Evolutionary conservation across 176 grass and related monocot genomes (phyloP).

Genomic region (Oryza punctata): DNA sequence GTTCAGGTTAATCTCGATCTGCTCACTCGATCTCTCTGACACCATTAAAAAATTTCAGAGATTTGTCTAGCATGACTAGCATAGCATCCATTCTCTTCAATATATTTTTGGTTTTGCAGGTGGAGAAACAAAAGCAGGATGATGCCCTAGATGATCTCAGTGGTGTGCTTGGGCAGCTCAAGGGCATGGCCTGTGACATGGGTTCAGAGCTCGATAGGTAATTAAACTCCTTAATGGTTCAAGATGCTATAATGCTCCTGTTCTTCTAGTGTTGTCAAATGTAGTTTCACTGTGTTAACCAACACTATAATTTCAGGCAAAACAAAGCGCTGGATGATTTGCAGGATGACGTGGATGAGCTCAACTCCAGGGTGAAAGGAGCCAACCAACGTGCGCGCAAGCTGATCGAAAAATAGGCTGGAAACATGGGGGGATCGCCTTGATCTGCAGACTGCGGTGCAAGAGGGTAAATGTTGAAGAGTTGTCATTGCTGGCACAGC

Average conservation of each 20-base stretch:
- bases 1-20: conserved; percentile 56
- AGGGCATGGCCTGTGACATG: conserved; percentile 85
- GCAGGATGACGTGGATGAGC: conserved; percentile 67
- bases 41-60: neutral
- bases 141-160: conserved; percentile 72
- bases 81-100: neutral
- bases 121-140: conserved; percentile 83
- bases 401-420: conserved; percentile 43
- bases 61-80: neutral
- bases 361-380: conserved; percentile 62
- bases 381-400: conserved; percentile 63
- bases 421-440: neutral
- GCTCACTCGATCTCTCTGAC: neutral
- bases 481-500: neutral
- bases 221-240: neutral
- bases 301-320: conserved; percentile 52
- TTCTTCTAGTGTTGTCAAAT: neutral
- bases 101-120: conserved; percentile 24
- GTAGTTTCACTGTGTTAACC: neutral
- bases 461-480: neutral
- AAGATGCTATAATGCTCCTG: neutral
- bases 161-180: conserved; percentile 70
- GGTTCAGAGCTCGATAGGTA: conserved; percentile 75
- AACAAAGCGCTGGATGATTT: conserved; percentile 56
- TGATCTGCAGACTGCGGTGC: neutral